Base-by-base conservation (phyloP, 2,329 filamentous ascomycete species). In the Aspergillus clavatus region DNA sequence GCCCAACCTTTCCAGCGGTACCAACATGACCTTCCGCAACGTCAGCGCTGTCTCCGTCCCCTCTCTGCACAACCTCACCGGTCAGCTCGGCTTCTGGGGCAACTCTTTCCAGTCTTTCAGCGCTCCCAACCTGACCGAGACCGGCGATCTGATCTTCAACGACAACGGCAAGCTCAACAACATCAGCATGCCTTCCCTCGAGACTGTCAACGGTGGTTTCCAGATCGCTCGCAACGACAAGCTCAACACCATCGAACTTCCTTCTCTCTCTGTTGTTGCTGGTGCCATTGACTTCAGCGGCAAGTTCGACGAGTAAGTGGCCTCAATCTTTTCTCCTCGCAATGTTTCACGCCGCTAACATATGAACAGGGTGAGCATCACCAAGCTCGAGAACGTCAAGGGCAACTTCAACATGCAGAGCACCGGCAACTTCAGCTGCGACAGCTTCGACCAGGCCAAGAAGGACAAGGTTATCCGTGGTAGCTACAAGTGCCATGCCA, bases 211-310 rank as follows among this genome's bases (percentile, higher is more conserved):
- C 56, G 90, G 88, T 73, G 88, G 86, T 66, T 80, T 95, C 66
- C 82, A 86, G 58, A 81, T 98, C 63, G 84, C 87, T 71, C 95
- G 95, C 81, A 96, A 97, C 83, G 87, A 88, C 50, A 74, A 76
- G 45, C 79, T 96, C 26, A 58, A 70, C 45, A 66, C 73, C 49
- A 76, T 96, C 45, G 70, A 79, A 53, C 86, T 97, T 72, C 77
- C 79, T 50, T 65, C 75, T 53, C 79, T 98, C 22, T 64, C 79
- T 63, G 79, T 74, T 44, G 81, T 96, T 47, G 79, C 76, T 53
- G 91, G 90, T 72, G 89, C 88, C 60, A 77, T 97, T 63, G 84
- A 89, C 68, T 81, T 95, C 68, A 83, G 83, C 59, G 93, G 93
- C 61, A 86, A 82, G 74, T 94, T 96, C 70, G 78, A 82, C 52